Conservation (phyloP, 2,329 filamentous ascomycete species). For the Periconia sp. region DNA sequence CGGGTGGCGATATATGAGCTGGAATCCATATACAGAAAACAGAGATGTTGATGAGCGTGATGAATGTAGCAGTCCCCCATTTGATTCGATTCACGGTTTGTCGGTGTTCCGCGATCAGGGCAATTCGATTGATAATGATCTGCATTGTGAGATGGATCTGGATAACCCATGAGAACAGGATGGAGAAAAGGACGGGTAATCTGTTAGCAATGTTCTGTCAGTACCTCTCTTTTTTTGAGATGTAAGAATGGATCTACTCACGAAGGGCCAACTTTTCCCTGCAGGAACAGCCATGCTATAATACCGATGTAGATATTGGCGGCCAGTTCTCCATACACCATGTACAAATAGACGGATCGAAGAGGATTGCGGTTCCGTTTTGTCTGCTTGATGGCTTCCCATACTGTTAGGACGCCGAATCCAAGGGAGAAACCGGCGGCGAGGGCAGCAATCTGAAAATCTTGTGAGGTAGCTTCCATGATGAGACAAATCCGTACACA, state of each 20-base stretch:
- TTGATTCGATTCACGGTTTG: conserved; percentile 47
- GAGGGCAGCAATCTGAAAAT: conserved; percentile 33
- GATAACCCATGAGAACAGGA: conserved; percentile 36
- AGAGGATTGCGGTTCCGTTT: conserved; percentile 36
- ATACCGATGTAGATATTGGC: conserved; percentile 33
- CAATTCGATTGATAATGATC: conserved; percentile 59
- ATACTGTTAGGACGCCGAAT: conserved; percentile 36
- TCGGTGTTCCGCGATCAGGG: conserved; percentile 50
- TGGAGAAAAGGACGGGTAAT: conserved; percentile 35
- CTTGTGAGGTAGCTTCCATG: conserved; percentile 2
- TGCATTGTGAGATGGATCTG: conserved; percentile 55
- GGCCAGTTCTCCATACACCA: conserved; percentile 38
- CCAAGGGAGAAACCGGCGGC: conserved; percentile 41
- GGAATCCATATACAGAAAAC: conserved; percentile 60
- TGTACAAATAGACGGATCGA: conserved; percentile 37
- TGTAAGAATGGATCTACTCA: conserved; percentile 15
- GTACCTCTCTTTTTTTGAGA: not conserved
- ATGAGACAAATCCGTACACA: not conserved
- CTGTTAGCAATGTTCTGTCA: conserved; percentile 10
- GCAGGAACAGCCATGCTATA: conserved; percentile 35
- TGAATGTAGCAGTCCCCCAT: conserved; percentile 49
- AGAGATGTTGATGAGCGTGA: conserved; percentile 55
- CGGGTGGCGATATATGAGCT: conserved; percentile 39
- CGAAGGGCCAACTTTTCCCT: conserved; percentile 31
- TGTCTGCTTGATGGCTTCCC: conserved; percentile 41